Conservation (phyloP, 305 asterid species). For the Solanum hybrid region DNA sequence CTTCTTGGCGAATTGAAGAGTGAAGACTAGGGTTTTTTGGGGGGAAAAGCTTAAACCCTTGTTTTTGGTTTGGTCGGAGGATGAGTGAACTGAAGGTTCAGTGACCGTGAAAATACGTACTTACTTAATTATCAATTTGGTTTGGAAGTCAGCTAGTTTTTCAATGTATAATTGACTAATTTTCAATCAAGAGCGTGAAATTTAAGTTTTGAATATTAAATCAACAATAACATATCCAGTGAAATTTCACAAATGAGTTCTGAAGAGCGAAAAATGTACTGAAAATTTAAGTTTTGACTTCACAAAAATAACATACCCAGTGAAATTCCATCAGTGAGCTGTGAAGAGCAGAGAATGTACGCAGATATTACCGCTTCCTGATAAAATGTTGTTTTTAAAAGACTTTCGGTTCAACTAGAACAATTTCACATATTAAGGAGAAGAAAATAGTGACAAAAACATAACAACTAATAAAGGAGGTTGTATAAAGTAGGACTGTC, state of each 20-base stretch:
- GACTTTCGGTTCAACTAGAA: neutral
- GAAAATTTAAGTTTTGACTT: neutral
- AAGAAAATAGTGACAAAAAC: neutral
- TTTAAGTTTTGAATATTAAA: neutral
- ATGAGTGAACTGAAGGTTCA: neutral
- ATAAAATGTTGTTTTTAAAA: neutral
- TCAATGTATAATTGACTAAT: neutral
- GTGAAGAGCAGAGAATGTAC: no score
- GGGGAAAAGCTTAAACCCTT: neutral
- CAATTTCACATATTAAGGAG: neutral
- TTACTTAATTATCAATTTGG: neutral
- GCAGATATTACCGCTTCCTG: neutral
- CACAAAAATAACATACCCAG: neutral
- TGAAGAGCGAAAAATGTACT: neutral
- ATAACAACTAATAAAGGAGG: neutral
- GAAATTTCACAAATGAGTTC: rapidly evolving
- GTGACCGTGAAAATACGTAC: neutral
- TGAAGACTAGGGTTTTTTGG: neutral
- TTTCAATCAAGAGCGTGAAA: neutral
- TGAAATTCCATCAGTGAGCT: no score
- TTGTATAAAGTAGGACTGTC: neutral
- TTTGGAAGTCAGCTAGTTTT: neutral
- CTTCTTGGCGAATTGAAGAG: neutral
- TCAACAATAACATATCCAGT: rapidly evolving
- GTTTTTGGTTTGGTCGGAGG: neutral